phyloP scores from a whole-genome alignment of 2,329 filamentous ascomycete species.

The Diplodia corticola region DNA sequence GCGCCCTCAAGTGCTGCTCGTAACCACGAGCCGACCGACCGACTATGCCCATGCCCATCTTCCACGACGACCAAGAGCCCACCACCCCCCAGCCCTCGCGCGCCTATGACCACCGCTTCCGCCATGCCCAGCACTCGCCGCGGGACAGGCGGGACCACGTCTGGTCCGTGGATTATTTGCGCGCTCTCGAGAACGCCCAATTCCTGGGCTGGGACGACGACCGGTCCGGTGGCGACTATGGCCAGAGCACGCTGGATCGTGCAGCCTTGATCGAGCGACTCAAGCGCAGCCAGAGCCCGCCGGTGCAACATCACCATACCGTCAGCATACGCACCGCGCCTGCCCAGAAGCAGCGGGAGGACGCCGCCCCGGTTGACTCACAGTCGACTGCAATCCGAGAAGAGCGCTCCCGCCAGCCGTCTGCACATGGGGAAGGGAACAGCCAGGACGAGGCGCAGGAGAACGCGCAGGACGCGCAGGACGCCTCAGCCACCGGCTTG shows the following conservation, averaged over 20 bases:
- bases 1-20: conserved; percentile 15
- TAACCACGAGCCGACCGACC: neutral
- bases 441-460: neutral
- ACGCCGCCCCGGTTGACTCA: neutral
- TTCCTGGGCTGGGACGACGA: conserved; percentile 8
- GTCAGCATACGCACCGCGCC: conserved; percentile 37
- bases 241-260: conserved; percentile 53
- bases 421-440: conserved; percentile 30
- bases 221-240: neutral
- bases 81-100: neutral
- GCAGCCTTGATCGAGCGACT: conserved; percentile 80
- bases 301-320: conserved; percentile 60
- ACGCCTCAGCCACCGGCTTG: conserved; percentile 38
- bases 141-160: neutral
- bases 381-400: neutral
- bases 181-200: neutral
- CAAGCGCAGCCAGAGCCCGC: conserved; percentile 71
- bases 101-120: neutral
- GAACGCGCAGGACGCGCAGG: conserved; percentile 27
- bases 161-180: conserved; percentile 2
- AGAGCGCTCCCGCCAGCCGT: conserved; percentile 24
- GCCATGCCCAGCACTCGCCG: neutral
- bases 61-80: conserved; percentile 30
- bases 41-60: conserved; percentile 38
- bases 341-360: neutral